phyloP scores from a whole-genome alignment of 202 grass and related monocot species.

The Panicum hallii region DNA sequence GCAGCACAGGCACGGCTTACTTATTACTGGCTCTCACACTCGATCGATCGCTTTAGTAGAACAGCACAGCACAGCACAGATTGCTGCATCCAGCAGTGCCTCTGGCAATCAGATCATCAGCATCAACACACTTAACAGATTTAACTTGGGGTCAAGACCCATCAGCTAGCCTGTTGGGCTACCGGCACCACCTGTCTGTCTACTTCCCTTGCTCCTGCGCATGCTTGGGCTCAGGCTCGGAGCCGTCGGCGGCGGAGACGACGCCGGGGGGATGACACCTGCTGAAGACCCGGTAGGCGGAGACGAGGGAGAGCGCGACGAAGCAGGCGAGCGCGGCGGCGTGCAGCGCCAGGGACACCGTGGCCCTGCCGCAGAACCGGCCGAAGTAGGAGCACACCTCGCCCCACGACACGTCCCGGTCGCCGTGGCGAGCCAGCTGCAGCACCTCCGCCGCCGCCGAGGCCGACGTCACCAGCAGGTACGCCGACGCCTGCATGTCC shows the following conservation, averaged over 20 bases:
- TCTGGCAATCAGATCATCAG: too few relatives aligned
- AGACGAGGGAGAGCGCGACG: slow-evolving; percentile 69
- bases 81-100: too few relatives aligned
- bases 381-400: slow-evolving; percentile 95
- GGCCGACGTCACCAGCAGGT: slow-evolving; percentile 81
- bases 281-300: slow-evolving; percentile 69
- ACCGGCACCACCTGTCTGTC: too few relatives aligned
- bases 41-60: too few relatives aligned
- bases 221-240: background rate
- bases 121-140: too few relatives aligned
- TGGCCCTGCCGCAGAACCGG: slow-evolving; percentile 71
- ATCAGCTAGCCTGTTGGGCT: too few relatives aligned
- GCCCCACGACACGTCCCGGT: slow-evolving; percentile 76
- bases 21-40: too few relatives aligned
- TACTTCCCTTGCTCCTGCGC: slow-evolving; percentile 23
- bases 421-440: slow-evolving; percentile 71
- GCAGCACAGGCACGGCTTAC: too few relatives aligned
- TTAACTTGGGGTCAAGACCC: too few relatives aligned
- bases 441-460: slow-evolving; percentile 82
- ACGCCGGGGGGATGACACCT: slow-evolving; percentile 42
- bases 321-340: slow-evolving; percentile 72
- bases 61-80: too few relatives aligned
- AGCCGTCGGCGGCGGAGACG: background rate
- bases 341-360: slow-evolving; percentile 69
- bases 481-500: slow-evolving; percentile 59